These are phyloP conservation scores for Saposhnikovia divaricata DNA, from an alignment of 129 eudicot genomes.

Conservation along the genomic window DNA sequence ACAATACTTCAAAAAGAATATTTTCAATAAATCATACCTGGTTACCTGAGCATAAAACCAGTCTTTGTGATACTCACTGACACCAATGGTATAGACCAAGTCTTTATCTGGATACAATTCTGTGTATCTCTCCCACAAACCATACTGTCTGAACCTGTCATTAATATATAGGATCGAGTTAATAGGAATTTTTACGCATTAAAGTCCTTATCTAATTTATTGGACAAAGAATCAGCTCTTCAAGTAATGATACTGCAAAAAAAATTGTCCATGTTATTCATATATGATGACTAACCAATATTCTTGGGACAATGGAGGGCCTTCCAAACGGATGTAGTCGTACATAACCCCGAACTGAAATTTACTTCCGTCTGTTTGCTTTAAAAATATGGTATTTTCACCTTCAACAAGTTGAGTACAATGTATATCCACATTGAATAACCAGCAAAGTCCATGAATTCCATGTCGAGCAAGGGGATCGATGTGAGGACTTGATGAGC, in stretches of 20 bases:
- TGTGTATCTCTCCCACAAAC: constrained; percentile 44
- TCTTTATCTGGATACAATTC: constrained; percentile 38
- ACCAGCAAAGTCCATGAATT: too few relatives aligned
- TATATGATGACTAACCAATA: constrained; percentile 22
- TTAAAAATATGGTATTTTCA: too few relatives aligned
- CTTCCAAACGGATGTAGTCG: too few relatives aligned
- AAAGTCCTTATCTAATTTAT: not conserved
- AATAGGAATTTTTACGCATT: not conserved
- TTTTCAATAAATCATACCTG: constrained; percentile 16
- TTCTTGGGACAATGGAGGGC: too few relatives aligned
- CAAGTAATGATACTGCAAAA: not conserved
- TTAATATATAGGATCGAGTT: not conserved
- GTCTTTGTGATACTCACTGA: constrained; percentile 35
- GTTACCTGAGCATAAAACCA: constrained; percentile 56
- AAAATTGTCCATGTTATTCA: not conserved
- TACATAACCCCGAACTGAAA: too few relatives aligned
- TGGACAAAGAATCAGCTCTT: not conserved
- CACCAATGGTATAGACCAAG: constrained; percentile 31
- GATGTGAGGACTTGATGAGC: too few relatives aligned
- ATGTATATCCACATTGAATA: too few relatives aligned
- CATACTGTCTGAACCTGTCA: constrained; percentile 52
- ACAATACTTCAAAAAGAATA: not conserved
- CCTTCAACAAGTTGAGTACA: too few relatives aligned
- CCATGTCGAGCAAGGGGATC: too few relatives aligned
- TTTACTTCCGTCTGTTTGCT: too few relatives aligned